Base-by-base conservation (phyloP, 164 flowering plant species). In the Protea cynaroides region DNA sequence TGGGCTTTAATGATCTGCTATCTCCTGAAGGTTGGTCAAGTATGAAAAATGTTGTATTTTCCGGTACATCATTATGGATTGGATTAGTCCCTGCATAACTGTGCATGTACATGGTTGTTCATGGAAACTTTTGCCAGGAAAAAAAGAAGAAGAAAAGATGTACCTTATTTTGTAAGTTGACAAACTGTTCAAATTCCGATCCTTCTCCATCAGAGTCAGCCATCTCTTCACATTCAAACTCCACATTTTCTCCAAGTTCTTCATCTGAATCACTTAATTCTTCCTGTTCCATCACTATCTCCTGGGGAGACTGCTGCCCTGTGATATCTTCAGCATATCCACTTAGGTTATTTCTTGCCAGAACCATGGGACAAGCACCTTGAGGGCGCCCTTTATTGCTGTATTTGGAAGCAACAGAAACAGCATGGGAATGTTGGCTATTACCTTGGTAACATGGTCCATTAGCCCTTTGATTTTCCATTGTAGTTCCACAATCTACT, bases 181-280 rank as follows among this genome's bases (percentile, higher is more conserved):
- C 62, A 54, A 73, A 64, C 51, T 68, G 80, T 49, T 83, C 87
- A 63, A 57, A 58, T 55, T 76, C 83, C 15, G 85, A 79, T 69
- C 69, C 86, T 40, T 78, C 90, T 66, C 82, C 96, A 68, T 94
- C 99, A 62, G 97, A 88, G 68, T 94, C 99, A 29, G 78, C 76
- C 93, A 91, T 91, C 81, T 94, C 99, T 76, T 94, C 99, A 65
- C 92, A 75, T 75, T 94, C 99, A 76, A 94, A 94, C 76, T 94
- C 92, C 0, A 94, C 96, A 71, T 81, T 65, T 73, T 88, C 97
- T 71, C 78, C 91, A 60, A 75, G 69, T 74, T 89, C 99, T 56
- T 89, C 99, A 67, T 94, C 99, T 38, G 99, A 89, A 68, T 91
- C 99, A 71, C 99, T 94, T 44, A 94, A 75, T 74, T 94, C 99